Evolutionary conservation across 805 yeast genomes (phyloP).

Genomic region (Spathaspora gorwiae): DNA sequence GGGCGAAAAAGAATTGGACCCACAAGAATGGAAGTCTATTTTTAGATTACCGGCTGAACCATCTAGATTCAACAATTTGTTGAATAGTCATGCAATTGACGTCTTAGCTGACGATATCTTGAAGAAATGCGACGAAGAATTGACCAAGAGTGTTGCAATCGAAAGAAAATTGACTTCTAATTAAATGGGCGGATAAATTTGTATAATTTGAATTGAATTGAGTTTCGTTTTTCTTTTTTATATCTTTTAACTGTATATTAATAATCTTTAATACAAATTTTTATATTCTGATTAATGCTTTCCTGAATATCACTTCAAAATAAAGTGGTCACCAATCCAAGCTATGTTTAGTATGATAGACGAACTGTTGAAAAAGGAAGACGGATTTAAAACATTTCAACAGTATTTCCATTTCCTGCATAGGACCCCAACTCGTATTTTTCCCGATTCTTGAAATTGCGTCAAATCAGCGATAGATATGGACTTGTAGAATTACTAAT

Average conservation of each 20-base stretch:
- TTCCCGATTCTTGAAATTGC: no score
- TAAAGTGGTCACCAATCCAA: no score
- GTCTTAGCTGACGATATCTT: slow-evolving; percentile 68
- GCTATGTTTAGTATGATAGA: no score
- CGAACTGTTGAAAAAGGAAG: no score
- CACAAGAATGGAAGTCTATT: slow-evolving; percentile 61
- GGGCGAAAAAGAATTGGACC: slow-evolving; percentile 52
- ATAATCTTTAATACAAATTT: not conserved
- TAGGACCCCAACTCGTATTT: no score
- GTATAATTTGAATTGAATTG: not conserved
- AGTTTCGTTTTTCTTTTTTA: not conserved
- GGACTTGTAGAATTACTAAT: no score
- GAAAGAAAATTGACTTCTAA: slow-evolving; percentile 49
- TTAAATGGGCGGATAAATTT: slow-evolving; percentile 4
- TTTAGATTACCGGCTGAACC: slow-evolving; percentile 73
- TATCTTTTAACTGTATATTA: not conserved
- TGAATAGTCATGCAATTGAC: slow-evolving; percentile 63
- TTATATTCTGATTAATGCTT: no score
- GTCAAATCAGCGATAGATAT: no score
- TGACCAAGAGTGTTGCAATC: slow-evolving; percentile 57
- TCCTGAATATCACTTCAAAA: no score
- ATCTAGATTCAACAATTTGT: slow-evolving; percentile 66
- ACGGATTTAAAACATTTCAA: no score
- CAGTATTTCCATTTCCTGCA: no score
- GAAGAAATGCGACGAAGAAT: slow-evolving; percentile 62